These are phyloP conservation scores for Dioscorea zingiberensis DNA, from an alignment of 106 monocot genomes.

Conservation along the genomic window DNA sequence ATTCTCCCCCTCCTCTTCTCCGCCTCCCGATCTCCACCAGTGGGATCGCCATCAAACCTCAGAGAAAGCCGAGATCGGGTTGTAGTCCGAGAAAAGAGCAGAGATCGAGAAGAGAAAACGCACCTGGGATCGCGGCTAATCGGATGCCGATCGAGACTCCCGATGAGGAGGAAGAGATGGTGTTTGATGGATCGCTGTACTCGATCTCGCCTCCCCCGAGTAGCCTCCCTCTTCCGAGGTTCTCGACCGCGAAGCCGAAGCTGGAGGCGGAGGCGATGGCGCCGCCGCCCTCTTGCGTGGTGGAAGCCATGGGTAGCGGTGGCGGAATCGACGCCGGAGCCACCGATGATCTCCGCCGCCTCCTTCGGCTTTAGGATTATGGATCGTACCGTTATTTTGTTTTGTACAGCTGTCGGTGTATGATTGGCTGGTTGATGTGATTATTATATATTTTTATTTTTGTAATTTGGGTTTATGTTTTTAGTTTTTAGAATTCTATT, in stretches of 20 bases:
- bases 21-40: conserved; percentile 20
- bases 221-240: conserved; percentile 13
- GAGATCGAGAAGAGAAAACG: background rate
- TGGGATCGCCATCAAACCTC: too few species aligned
- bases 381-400: too few species aligned
- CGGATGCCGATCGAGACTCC: background rate
- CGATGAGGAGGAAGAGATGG: background rate
- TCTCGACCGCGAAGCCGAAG: background rate
- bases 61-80: conserved; percentile 8
- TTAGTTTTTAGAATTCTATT: too few species aligned
- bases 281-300: background rate
- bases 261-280: background rate
- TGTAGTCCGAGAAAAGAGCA: background rate
- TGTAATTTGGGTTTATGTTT: too few species aligned
- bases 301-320: background rate
- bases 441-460: too few species aligned
- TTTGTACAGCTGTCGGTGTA: too few species aligned
- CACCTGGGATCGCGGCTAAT: background rate
- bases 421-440: too few species aligned
- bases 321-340: conserved; percentile 3
- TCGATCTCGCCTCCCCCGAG: conserved; percentile 19
- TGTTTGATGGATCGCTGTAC: conserved; percentile 14
- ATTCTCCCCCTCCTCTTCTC: conserved; percentile 27
- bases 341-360: conserved; percentile 12
- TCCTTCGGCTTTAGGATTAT: conserved; percentile 1